Base-by-base conservation (phyloP, 441 rosid species). In the Biscutella laevigata region DNA sequence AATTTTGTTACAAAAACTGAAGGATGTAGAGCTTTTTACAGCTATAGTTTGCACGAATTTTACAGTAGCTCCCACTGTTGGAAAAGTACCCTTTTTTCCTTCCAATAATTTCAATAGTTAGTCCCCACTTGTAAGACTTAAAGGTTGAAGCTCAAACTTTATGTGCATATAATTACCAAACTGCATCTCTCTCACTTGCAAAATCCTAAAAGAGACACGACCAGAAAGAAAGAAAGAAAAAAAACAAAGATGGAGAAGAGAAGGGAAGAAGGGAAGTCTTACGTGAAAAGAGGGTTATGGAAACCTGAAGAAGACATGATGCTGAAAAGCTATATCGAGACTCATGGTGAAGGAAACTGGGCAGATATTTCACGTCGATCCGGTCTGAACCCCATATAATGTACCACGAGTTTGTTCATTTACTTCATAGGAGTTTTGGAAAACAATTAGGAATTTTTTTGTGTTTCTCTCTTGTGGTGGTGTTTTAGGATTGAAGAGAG, bases 261-360 rank as follows among this genome's bases (percentile, higher is more conserved):
- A 10, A 53, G 48, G 33, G 64, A 70, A 51, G 51, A 16, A 68
- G 64, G 19, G 10, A 77, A 71, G 70, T 52, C 71, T 36, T 56
- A 44, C 33, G 42, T 59, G 15, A 76, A 72, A 69, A 74, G 79
- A 68, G 87, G 82, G 1, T 41, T 81, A 53, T 81, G 84, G 87
- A 78, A 71, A 46, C 80, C 84, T 32, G 87, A 78, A 41, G 87
- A 78, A 66, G 87, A 81, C 67, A 21, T 71, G 70, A 71, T 76
- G 24, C 56, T 81, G 36, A 76, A 53, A 62, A 69, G 73, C 36
- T 78, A 78, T 34, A 63, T 81, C 1, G 77, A 78, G 57, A 58
- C 82, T 53, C 76, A 81, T 41, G 88, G 88, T 5, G 88, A 81
- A 61, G 82, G 84, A 56, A 76, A 76, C 47, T 81, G 88, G 88